phyloP scores from a whole-genome alignment of 345 rosid species.

The Pelargonium nanum region DNA sequence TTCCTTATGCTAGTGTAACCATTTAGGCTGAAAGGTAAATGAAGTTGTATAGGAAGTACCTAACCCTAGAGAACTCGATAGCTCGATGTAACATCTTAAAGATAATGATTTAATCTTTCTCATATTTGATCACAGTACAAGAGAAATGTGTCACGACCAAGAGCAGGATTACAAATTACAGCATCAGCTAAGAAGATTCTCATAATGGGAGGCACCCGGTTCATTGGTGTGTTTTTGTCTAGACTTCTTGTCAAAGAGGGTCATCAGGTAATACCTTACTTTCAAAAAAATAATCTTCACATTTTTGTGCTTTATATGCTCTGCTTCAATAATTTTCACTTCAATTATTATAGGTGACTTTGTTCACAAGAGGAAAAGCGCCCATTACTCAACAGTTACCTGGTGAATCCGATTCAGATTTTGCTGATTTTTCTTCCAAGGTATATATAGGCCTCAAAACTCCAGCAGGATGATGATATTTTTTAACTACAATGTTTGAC shows the following conservation, averaged over 20 bases:
- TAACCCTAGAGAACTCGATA: background rate
- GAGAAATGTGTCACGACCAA: slow-evolving; percentile 53
- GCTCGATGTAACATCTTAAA: background rate
- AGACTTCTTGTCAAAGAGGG: slow-evolving; percentile 91
- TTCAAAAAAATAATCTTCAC: background rate
- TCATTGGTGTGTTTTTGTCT: slow-evolving; percentile 78
- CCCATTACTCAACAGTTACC: slow-evolving; percentile 81
- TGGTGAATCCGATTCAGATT: slow-evolving; percentile 81
- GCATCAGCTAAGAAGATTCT: slow-evolving; percentile 90
- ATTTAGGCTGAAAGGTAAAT: too few relatives aligned
- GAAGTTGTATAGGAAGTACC: background rate
- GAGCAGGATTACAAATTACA: slow-evolving; percentile 52
- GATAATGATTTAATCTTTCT: background rate
- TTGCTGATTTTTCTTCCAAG: slow-evolving; percentile 78
- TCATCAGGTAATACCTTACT: slow-evolving; percentile 45
- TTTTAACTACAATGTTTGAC: background rate
- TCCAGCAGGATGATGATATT: background rate
- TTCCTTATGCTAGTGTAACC: background rate
- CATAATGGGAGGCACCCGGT: slow-evolving; percentile 94
- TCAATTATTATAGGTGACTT: slow-evolving; percentile 53
- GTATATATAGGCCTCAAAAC: slow-evolving; percentile 19
- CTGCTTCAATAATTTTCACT: background rate
- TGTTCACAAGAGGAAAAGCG: slow-evolving; percentile 91
- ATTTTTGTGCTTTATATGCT: background rate
- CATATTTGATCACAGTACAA: slow-evolving; percentile 44